These are phyloP conservation scores for Chlorella sp. DNA, from an alignment of 139 green algal species.

Conservation along the genomic window DNA sequence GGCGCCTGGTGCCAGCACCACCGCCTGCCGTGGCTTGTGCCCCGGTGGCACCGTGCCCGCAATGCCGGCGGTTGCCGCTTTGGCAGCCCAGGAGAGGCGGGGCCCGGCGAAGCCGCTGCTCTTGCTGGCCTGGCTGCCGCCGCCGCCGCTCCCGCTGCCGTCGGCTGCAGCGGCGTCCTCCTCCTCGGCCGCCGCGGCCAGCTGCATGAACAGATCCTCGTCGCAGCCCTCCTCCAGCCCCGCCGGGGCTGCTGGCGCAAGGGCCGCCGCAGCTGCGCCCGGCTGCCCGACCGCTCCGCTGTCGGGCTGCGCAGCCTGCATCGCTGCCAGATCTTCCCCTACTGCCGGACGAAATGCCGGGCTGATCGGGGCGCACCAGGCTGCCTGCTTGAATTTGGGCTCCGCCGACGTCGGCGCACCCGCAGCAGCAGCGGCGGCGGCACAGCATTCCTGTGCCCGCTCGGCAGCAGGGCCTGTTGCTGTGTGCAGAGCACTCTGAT, in stretches of 20 bases:
- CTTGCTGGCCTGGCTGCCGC: not conserved
- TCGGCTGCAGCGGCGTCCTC: not conserved
- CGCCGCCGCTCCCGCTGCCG: not conserved
- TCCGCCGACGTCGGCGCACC: no score
- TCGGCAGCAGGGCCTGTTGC: no score
- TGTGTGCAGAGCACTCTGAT: no score
- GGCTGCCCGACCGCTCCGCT: no score
- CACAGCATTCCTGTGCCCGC: no score
- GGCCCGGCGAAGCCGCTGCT: not conserved
- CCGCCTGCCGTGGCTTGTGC: conserved; percentile 15
- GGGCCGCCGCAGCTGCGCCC: not conserved
- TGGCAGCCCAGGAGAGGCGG: conserved; percentile 22
- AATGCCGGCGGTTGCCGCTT: not conserved
- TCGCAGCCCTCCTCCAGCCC: conserved; percentile 10
- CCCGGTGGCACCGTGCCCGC: not conserved
- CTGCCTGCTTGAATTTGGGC: no score
- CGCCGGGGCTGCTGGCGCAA: no score
- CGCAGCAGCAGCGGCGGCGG: no score
- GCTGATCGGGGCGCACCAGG: no score
- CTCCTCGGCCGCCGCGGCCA: not conserved
- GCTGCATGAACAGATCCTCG: conserved; percentile 1
- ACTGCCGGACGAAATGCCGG: no score
- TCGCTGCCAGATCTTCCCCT: no score
- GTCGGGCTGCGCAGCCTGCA: no score
- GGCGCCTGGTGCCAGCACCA: conserved; percentile 14